phyloP scores from a whole-genome alignment of 345 rosid species.

The Eucalyptus decipiens region DNA sequence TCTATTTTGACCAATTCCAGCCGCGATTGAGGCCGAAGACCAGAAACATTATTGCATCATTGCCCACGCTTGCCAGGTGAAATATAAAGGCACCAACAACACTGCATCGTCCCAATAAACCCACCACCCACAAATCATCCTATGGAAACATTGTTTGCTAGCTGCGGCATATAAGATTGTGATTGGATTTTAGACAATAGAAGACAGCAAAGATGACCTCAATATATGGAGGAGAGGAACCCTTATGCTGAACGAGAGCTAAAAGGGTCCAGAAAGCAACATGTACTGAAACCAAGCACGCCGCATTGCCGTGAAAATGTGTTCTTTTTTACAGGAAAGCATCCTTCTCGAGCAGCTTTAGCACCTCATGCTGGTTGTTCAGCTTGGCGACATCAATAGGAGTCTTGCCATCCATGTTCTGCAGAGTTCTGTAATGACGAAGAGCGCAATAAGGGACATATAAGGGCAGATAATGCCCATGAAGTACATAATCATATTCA shows the following conservation, averaged over 20 bases:
- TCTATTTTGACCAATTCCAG: neutral
- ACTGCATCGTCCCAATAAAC: neutral
- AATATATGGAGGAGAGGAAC: neutral
- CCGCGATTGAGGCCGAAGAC: neutral
- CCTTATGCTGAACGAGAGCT: neutral
- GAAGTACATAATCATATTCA: neutral
- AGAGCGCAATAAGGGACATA: neutral
- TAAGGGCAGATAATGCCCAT: neutral
- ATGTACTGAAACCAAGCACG: neutral
- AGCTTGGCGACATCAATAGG: constrained; percentile 95
- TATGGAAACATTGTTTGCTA: neutral
- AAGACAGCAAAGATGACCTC: neutral
- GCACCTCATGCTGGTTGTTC: constrained; percentile 84
- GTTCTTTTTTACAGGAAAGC: constrained; percentile 57
- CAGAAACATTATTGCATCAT: neutral
- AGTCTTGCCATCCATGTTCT: constrained; percentile 94
- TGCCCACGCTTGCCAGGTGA: neutral
- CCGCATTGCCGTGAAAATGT: neutral
- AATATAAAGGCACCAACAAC: neutral
- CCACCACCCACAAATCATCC: neutral
- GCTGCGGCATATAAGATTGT: neutral
- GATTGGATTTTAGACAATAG: neutral
- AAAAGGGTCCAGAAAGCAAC: neutral
- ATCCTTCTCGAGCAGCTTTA: constrained; percentile 90
- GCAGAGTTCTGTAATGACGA: constrained; percentile 53